phyloP scores from a whole-genome alignment of 768 basidiomycete genomes.

The Leccinum sublutescens region DNA sequence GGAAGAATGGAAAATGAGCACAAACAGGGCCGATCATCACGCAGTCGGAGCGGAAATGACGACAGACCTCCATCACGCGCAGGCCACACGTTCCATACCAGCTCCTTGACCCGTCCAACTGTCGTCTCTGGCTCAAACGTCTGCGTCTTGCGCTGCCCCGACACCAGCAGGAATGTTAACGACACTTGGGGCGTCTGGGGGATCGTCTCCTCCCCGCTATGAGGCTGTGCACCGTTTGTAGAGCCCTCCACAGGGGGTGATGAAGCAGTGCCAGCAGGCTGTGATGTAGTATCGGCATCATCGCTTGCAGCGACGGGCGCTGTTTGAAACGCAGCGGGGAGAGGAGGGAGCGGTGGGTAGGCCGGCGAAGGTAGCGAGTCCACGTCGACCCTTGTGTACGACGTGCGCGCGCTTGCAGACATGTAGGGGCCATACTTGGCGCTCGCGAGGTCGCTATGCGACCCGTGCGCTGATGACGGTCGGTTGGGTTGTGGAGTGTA shows the following conservation, averaged over 20 bases:
- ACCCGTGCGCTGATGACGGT: constrained; percentile 18
- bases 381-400: constrained; percentile 50
- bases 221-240: constrained; percentile 4
- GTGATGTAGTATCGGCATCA: neutral
- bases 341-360: constrained; percentile 27
- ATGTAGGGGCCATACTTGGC: constrained; percentile 22
- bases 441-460: constrained; percentile 3
- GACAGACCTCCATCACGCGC: constrained; percentile 43
- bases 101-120: constrained; percentile 76
- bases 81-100: constrained; percentile 83
- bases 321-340: constrained; percentile 13
- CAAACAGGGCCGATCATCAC: constrained; percentile 13
- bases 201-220: constrained; percentile 22
- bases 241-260: neutral
- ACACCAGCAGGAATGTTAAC: constrained; percentile 71
- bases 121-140: constrained; percentile 74
- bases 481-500: constrained; percentile 15
- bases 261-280: neutral
- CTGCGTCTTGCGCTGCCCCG: constrained; percentile 67
- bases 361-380: constrained; percentile 24
- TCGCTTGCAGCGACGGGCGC: neutral
- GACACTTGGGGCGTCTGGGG: constrained; percentile 64
- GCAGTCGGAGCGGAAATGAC: constrained; percentile 10
- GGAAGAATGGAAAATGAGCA: constrained; percentile 1
- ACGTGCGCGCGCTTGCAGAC: constrained; percentile 50